Evolutionary conservation across 208 protist genomes (phyloP).

Genomic region (Acanthamoeba healyi): DNA sequence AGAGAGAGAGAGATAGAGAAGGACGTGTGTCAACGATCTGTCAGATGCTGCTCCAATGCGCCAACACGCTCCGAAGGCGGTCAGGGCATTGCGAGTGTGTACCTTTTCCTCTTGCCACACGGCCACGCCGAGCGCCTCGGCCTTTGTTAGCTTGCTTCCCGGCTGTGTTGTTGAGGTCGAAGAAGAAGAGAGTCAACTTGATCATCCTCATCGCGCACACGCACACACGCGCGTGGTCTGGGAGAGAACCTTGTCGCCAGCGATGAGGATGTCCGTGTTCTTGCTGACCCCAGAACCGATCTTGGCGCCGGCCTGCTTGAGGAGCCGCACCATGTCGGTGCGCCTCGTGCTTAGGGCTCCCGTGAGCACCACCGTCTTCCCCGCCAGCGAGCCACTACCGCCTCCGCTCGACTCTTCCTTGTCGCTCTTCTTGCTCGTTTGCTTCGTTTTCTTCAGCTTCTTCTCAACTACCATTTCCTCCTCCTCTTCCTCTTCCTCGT

Average conservation of each 20-base stretch:
- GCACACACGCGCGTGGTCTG: neutral
- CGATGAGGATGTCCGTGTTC: constrained; percentile 11
- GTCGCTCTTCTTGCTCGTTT: neutral
- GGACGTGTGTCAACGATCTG: neutral
- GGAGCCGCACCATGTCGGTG: neutral
- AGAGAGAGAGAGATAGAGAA: no score
- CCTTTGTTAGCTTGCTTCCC: constrained; percentile 12
- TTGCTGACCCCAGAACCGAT: neutral
- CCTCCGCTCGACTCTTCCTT: neutral
- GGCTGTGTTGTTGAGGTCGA: neutral
- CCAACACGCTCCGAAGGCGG: no score
- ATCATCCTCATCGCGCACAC: no score
- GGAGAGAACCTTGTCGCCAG: neutral
- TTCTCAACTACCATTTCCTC: neutral
- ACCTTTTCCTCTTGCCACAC: constrained; percentile 16
- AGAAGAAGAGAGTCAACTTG: neutral
- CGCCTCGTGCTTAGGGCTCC: neutral
- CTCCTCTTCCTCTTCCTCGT: neutral
- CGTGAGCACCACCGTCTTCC: neutral
- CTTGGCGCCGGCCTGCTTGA: neutral
- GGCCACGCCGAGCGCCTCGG: neutral
- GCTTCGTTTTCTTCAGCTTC: no score
- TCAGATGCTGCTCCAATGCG: no score
- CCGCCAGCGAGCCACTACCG: neutral
- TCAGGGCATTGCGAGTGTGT: neutral